These are phyloP conservation scores for Paxillus involutus DNA, from an alignment of 768 basidiomycete genomes.

Conservation along the genomic window DNA sequence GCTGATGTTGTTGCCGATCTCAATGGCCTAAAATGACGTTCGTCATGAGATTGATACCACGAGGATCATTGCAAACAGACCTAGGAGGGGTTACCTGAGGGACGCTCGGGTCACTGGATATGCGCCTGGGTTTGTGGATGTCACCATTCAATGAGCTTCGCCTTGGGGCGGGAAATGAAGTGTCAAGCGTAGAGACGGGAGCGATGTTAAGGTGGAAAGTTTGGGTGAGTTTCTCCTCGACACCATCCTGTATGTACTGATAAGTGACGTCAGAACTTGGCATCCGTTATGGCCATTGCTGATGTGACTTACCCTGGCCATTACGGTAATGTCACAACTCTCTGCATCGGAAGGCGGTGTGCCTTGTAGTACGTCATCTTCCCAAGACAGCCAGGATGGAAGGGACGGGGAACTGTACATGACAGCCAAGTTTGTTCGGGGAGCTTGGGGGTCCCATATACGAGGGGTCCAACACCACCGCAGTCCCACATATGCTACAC, in stretches of 20 bases:
- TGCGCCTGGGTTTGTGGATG: slow-evolving; percentile 39
- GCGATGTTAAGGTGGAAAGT: slow-evolving; percentile 74
- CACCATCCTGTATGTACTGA: slow-evolving; percentile 64
- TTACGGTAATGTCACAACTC: slow-evolving; percentile 70
- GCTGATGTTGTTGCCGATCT: slow-evolving; percentile 32
- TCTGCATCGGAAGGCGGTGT: slow-evolving; percentile 76
- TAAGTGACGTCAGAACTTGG: slow-evolving; percentile 11
- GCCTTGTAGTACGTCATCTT: slow-evolving; percentile 78
- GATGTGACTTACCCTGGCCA: slow-evolving; percentile 62
- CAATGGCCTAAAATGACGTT: slow-evolving; percentile 20
- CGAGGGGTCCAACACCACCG: slow-evolving; percentile 90
- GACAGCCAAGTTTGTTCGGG: slow-evolving; percentile 76
- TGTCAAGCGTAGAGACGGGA: slow-evolving; percentile 54
- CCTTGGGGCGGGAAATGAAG: slow-evolving; percentile 35
- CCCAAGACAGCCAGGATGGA: slow-evolving; percentile 89
- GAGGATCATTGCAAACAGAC: slow-evolving; percentile 16
- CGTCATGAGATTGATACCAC: neutral
- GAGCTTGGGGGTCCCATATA: slow-evolving; percentile 96
- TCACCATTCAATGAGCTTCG: slow-evolving; percentile 50
- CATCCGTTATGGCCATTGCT: slow-evolving; percentile 1
- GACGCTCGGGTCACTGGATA: slow-evolving; percentile 39
- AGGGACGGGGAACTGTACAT: slow-evolving; percentile 77
- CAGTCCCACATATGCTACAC: slow-evolving; percentile 78
- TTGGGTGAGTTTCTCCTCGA: slow-evolving; percentile 66
- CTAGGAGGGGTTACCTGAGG: slow-evolving; percentile 33